Conservation (phyloP, 1,284 basidiomycete genomes). For the Takashimella koratensis region DNA sequence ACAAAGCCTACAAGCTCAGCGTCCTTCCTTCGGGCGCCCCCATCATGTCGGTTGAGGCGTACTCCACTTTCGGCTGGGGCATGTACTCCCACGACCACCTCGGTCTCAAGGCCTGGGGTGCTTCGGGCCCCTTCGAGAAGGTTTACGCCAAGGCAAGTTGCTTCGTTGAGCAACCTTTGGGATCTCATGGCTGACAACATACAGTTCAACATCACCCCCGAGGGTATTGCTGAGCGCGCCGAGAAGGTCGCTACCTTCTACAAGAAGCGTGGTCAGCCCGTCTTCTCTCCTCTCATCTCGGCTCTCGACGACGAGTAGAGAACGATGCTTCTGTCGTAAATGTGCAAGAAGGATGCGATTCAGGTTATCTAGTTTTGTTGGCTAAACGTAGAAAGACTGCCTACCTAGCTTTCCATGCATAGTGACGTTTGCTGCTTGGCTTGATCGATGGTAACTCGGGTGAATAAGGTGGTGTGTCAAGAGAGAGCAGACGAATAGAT, state of each 20-base stretch:
- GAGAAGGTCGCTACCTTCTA: conserved; percentile 86
- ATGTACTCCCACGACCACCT: conserved; percentile 86
- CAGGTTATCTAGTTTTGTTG: not conserved
- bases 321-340: conserved; percentile 8
- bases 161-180: no score
- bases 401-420: not conserved
- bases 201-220: conserved; percentile 66
- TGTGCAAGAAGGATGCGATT: not conserved
- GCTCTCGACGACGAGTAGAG: conserved; percentile 43
- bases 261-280: conserved; percentile 68
- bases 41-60: conserved; percentile 84
- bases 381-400: not conserved
- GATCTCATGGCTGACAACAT: not conserved
- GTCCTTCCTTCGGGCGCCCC: conserved; percentile 86
- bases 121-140: conserved; percentile 83
- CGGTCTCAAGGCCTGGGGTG: conserved; percentile 76
- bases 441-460: not conserved
- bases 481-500: no score
- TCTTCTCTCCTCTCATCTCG: conserved; percentile 70
- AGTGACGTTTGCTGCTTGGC: not conserved
- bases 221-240: conserved; percentile 72
- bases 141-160: conserved; percentile 68
- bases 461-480: no score
- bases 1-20: conserved; percentile 71
- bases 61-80: conserved; percentile 70